Evolutionary conservation across 73 alveolate genomes (phyloP).

Genomic region (Paramecium primaurelia): DNA sequence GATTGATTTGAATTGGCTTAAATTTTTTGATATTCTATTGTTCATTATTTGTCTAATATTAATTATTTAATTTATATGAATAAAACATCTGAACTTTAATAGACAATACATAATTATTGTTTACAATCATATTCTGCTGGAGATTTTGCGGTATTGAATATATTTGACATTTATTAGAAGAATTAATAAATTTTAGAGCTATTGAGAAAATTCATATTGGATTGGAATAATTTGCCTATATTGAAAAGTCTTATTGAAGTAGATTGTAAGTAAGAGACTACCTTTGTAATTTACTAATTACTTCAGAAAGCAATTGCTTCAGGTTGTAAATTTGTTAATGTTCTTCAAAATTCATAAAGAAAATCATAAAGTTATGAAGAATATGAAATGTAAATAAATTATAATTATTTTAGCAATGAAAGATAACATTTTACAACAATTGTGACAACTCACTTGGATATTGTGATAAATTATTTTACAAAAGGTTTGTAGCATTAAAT

Average conservation of each 20-base stretch:
- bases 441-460: background rate
- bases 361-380: background rate
- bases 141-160: background rate
- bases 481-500: background rate
- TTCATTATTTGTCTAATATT: background rate
- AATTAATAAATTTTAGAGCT: background rate
- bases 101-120: constrained; percentile 13
- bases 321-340: background rate
- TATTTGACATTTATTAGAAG: background rate
- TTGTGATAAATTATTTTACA: background rate
- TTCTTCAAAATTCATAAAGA: background rate
- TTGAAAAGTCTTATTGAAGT: background rate
- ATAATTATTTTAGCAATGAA: background rate
- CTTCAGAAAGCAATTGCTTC: background rate
- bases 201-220: constrained; percentile 10
- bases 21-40: background rate
- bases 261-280: background rate
- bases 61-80: background rate
- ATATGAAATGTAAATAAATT: background rate
- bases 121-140: background rate
- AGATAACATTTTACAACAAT: background rate
- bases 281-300: background rate
- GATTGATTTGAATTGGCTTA: background rate
- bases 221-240: background rate
- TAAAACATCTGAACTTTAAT: background rate